Conservation (phyloP, 2,329 filamentous ascomycete genomes). For the Elsinoe ampelina region DNA sequence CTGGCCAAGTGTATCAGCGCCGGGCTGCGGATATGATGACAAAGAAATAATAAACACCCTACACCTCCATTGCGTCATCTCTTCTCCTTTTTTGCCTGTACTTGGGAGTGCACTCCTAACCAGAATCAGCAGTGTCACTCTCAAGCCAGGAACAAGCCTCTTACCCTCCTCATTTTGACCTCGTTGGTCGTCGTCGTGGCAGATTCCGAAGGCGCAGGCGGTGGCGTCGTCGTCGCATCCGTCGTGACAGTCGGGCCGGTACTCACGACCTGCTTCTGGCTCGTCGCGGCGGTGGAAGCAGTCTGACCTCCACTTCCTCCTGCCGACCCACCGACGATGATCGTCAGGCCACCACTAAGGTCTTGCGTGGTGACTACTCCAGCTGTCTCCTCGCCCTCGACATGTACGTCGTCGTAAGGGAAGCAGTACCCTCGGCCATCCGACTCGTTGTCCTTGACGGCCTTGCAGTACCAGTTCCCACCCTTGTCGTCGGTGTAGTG, state of each 20-base stretch:
- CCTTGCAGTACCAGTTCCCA: constrained; percentile 43
- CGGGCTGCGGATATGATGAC: background rate
- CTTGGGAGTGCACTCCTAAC: background rate
- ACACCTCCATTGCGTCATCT: background rate
- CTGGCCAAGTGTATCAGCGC: no score
- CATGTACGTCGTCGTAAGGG: constrained; percentile 59
- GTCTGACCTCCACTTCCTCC: background rate
- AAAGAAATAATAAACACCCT: background rate
- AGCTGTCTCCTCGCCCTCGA: constrained; percentile 44
- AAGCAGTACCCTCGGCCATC: constrained; percentile 57
- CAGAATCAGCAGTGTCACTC: background rate
- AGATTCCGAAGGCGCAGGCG: background rate
- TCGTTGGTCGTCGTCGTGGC: background rate
- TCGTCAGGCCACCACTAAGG: constrained; percentile 31
- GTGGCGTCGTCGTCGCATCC: background rate
- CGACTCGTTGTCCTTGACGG: constrained; percentile 49
- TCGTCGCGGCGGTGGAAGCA: background rate
- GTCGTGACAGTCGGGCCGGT: background rate
- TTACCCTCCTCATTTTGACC: background rate
- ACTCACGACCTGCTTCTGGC: background rate
- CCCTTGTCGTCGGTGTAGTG: constrained; percentile 35
- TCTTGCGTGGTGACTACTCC: constrained; percentile 35
- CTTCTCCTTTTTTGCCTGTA: background rate
- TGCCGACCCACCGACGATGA: constrained; percentile 34
- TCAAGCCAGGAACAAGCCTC: background rate